These are phyloP conservation scores for Emmonsiellopsis sp. DNA, from an alignment of 2,329 filamentous ascomycete genomes.

Conservation along the genomic window DNA sequence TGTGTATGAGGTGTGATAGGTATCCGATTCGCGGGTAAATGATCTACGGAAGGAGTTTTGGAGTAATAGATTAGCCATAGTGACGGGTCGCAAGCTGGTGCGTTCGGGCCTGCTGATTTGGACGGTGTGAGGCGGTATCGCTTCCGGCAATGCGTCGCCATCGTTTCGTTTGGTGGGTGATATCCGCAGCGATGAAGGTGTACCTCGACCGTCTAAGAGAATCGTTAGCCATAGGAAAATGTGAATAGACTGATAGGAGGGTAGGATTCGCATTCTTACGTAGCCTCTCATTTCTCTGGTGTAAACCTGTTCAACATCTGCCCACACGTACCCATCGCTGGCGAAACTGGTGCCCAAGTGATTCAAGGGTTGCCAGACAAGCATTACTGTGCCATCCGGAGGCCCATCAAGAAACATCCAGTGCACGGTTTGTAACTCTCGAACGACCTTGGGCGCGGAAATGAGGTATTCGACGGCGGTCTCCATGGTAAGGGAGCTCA, in stretches of 20 bases:
- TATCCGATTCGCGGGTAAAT: slow-evolving; percentile 58
- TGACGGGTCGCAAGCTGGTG: slow-evolving; percentile 65
- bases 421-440: slow-evolving; percentile 75
- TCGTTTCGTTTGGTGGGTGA: slow-evolving; percentile 60
- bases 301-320: slow-evolving; percentile 67
- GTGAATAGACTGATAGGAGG: slow-evolving; percentile 6
- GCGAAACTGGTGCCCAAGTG: slow-evolving; percentile 65
- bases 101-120: slow-evolving; percentile 59
- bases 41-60: slow-evolving; percentile 62
- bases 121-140: slow-evolving; percentile 76
- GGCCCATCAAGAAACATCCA: slow-evolving; percentile 88
- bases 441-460: slow-evolving; percentile 74
- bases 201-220: slow-evolving; percentile 70
- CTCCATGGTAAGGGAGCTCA: slow-evolving; percentile 61
- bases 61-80: slow-evolving; percentile 91
- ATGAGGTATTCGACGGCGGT: slow-evolving; percentile 78
- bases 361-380: slow-evolving; percentile 80
- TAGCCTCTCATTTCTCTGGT: slow-evolving; percentile 64
- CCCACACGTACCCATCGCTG: slow-evolving; percentile 90
- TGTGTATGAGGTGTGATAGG: slow-evolving; percentile 33
- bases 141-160: slow-evolving; percentile 68
- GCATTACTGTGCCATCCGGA: slow-evolving; percentile 68
- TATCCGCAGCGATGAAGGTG: slow-evolving; percentile 76
- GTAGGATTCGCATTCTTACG: slow-evolving; percentile 34
- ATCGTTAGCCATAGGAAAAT: background rate